Evolutionary conservation across 192 early-diverging fungal species (phyloP), one percentile per base, ranked within the genome.

Genomic region (Allomyces macrogynus): DNA sequence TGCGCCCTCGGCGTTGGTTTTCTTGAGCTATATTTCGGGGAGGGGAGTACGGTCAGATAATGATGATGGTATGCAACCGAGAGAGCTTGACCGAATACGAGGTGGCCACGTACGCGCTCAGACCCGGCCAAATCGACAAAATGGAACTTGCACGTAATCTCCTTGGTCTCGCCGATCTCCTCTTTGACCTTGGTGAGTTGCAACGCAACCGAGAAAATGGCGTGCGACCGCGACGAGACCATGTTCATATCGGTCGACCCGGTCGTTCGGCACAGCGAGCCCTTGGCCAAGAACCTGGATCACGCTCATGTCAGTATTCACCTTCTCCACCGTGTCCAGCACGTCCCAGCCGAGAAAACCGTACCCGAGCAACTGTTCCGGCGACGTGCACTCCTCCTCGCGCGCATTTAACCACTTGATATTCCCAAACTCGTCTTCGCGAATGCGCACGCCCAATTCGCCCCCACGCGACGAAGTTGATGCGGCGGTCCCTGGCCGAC

Each of bases 111-210:
- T 74, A 78, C 77, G 42, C 89, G 74, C 76, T 99, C 96, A 60
- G 89, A 92, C 27, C 96, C 96, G 23, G 96, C 96, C 73, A 99
- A 75, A 77, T 99, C 96, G 16, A 99, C 96, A 80, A 99, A 99
- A 71, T 95, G 90, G 65, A 99, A 91, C 74, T 97, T 99, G 32
- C 89, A 92, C 7, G 77, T 78, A 14, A 89, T 71, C 7, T 77
- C 74, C 18, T 87, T 68, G 70, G 78, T 77, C 62, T 84, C 83
- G 12, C 77, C 83, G 65, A 63, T 61, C 44, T 68, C 62, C 61
- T 44, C 24, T 60, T 32, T 10, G 66, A 44, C 14, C 25, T 26
- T 26, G 40, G 44, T 42, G 65, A 43, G 96, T 22, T 78, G 74
- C 61, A 99, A 78, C 5, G 86, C 87, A 7, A 99, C 84, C 0